Evolutionary conservation across 1,284 basidiomycete species (phyloP).

Genomic region (Papiliotrema nemorosa): DNA sequence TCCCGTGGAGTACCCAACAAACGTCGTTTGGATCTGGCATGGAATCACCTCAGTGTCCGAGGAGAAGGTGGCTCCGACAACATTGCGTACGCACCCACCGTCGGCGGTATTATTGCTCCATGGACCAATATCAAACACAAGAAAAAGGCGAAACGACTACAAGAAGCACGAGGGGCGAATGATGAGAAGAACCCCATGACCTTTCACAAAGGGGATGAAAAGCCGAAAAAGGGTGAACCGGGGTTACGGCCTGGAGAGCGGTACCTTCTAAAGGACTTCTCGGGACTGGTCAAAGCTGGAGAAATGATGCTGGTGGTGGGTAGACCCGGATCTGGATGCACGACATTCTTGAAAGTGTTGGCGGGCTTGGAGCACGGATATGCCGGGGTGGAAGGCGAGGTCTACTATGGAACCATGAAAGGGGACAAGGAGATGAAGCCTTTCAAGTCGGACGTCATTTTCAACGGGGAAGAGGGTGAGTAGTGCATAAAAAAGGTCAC

Average conservation of each 20-base stretch:
- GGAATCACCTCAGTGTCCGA: conserved; percentile 34
- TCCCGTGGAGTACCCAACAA: conserved; percentile 14
- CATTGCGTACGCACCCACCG: conserved; percentile 35
- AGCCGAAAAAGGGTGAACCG: conserved; percentile 21
- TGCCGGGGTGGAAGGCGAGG: conserved; percentile 48
- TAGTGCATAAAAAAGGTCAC: too few species aligned
- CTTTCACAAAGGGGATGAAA: conserved; percentile 17
- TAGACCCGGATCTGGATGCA: conserved; percentile 50
- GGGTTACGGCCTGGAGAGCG: conserved; percentile 37
- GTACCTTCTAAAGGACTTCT: conserved; percentile 39
- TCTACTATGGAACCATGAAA: conserved; percentile 47
- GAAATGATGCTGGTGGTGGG: conserved; percentile 49
- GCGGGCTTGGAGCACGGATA: conserved; percentile 48
- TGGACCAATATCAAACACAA: conserved; percentile 32
- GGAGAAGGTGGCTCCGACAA: conserved; percentile 38
- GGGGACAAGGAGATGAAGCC: conserved; percentile 21
- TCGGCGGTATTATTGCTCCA: conserved; percentile 34
- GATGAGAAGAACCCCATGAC: conserved; percentile 17
- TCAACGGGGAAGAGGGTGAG: conserved; percentile 46
- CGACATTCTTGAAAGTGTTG: conserved; percentile 52
- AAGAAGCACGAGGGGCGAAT: conserved; percentile 12
- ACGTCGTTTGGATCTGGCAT: conserved; percentile 28
- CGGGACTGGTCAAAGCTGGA: conserved; percentile 35
- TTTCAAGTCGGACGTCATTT: conserved; percentile 29
- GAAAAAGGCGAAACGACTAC: conserved; percentile 28